Percentiles rank a stretch among this genome's conserved stretches.
phyloP scores from a whole-genome alignment of 2,329 filamentous ascomycete species.

The Trichoderma lentiforme region DNA sequence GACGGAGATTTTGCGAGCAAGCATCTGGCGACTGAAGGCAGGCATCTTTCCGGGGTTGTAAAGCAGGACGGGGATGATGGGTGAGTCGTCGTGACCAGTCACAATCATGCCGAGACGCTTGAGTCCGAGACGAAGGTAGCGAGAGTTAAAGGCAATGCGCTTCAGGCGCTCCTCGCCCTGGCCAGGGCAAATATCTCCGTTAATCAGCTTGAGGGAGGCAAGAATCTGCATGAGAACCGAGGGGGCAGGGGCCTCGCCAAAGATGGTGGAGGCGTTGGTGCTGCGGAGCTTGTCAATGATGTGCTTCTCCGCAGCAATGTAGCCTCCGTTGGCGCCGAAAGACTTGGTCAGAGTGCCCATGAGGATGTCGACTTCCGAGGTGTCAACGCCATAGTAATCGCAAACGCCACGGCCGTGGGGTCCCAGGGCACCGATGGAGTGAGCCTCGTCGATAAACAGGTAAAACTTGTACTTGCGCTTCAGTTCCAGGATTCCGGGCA shows the following conservation, averaged over 20 bases:
- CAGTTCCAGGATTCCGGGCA: slow-evolving; percentile 81
- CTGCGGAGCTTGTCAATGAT: slow-evolving; percentile 89
- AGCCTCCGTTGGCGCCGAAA: slow-evolving; percentile 96
- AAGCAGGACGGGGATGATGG: slow-evolving; percentile 89
- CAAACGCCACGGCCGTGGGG: slow-evolving; percentile 88
- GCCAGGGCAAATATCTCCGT: slow-evolving; percentile 79
- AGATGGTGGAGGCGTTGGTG: slow-evolving; percentile 81
- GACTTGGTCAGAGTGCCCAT: slow-evolving; percentile 99
- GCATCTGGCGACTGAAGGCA: slow-evolving; percentile 97
- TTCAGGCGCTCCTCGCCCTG: slow-evolving; percentile 95
- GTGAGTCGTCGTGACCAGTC: slow-evolving; percentile 95
- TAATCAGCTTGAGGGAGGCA: slow-evolving; percentile 81
- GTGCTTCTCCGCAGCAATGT: slow-evolving; percentile 82
- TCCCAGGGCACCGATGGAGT: slow-evolving; percentile 90
- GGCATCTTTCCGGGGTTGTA: slow-evolving; percentile 99
- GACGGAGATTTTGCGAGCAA: slow-evolving; percentile 94
- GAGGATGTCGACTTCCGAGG: slow-evolving; percentile 83
- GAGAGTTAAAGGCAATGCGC: slow-evolving; percentile 95
- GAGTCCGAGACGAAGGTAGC: slow-evolving; percentile 93
- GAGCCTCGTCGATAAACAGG: slow-evolving; percentile 93
- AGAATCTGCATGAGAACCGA: slow-evolving; percentile 89
- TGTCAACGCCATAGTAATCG: slow-evolving; percentile 93
- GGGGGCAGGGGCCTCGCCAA: slow-evolving; percentile 83
- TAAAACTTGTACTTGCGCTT: slow-evolving; percentile 98
- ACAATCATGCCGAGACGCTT: slow-evolving; percentile 97